Conservation (phyloP, 192 early-diverging fungal genomes). For the Geosiphon pyriformis region DNA sequence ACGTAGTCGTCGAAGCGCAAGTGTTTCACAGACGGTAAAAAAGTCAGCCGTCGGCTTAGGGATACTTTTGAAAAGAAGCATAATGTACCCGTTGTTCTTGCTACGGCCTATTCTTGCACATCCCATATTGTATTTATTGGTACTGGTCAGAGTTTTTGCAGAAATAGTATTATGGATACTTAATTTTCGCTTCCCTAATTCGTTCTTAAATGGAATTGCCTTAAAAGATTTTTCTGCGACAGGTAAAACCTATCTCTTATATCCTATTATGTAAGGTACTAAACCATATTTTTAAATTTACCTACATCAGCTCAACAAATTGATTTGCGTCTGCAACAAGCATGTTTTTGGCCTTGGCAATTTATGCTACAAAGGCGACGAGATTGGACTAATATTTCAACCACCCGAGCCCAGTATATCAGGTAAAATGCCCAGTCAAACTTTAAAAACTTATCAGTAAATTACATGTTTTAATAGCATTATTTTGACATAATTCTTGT, state of each 20-base stretch:
- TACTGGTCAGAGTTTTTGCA: constrained; percentile 47
- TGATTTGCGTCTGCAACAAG: constrained; percentile 79
- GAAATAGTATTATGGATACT: constrained; percentile 54
- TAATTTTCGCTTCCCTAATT: constrained; percentile 54
- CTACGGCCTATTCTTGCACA: constrained; percentile 36
- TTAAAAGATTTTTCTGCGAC: constrained; percentile 68
- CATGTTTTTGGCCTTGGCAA: constrained; percentile 83
- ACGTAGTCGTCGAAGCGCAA: constrained; percentile 32
- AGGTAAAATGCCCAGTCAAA: too few relatives aligned
- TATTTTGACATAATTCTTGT: background rate
- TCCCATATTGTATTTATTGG: constrained; percentile 34
- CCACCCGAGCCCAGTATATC: constrained; percentile 69
- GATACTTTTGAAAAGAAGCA: constrained; percentile 29
- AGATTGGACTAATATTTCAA: constrained; percentile 50
- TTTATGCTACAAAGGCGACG: constrained; percentile 60
- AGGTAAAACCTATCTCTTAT: constrained; percentile 32
- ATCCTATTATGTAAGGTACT: background rate
- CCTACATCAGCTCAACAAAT: constrained; percentile 69
- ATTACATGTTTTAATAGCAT: background rate
- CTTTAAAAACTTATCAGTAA: background rate
- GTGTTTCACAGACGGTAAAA: constrained; percentile 36
- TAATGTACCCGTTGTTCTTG: constrained; percentile 25
- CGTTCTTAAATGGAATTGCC: constrained; percentile 57
- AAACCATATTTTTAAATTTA: background rate
- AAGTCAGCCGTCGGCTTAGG: constrained; percentile 34